A percentile compares a stretch with the other conserved stretches of the same genome.
Conservation (phyloP, 768 basidiomycete genomes). For the Trametopsis cervina region DNA sequence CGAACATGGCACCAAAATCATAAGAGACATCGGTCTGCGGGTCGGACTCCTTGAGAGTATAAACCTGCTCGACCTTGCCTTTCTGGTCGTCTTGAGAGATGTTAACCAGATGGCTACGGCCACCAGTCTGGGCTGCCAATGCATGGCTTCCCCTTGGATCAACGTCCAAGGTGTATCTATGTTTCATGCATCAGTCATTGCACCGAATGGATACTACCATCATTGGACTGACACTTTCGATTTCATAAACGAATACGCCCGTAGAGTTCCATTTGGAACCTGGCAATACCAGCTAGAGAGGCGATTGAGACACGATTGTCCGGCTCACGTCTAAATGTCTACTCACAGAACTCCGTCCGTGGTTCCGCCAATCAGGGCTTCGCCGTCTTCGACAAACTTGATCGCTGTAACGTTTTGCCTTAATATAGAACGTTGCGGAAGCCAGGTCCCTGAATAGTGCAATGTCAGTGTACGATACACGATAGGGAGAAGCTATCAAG, state of each 20-base stretch:
- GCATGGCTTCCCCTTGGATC: slow-evolving; percentile 42
- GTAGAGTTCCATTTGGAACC: slow-evolving; percentile 58
- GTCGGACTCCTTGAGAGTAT: slow-evolving; percentile 33
- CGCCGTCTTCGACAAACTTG: slow-evolving; percentile 56
- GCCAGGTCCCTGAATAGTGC: slow-evolving; percentile 54
- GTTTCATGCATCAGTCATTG: background rate
- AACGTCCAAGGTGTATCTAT: slow-evolving; percentile 49
- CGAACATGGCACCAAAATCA: slow-evolving; percentile 47
- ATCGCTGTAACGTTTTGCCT: slow-evolving; percentile 60
- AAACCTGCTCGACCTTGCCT: slow-evolving; percentile 48
- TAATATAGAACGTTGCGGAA: slow-evolving; percentile 53
- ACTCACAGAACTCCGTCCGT: slow-evolving; percentile 62
- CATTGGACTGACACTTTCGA: slow-evolving; percentile 45
- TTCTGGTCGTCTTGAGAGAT: slow-evolving; percentile 43
- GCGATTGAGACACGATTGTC: background rate
- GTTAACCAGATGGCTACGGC: slow-evolving; percentile 43
- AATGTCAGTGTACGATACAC: slow-evolving; percentile 1
- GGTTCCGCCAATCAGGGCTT: slow-evolving; percentile 61
- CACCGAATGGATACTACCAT: no score
- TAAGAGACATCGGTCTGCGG: slow-evolving; percentile 14
- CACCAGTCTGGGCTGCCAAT: slow-evolving; percentile 45
- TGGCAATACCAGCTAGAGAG: slow-evolving; percentile 56
- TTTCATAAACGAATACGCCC: slow-evolving; percentile 52
- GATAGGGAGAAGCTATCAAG: background rate
- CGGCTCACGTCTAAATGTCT: background rate